Conservation (phyloP, 345 rosid species). For the Euphorbia lathyris region DNA sequence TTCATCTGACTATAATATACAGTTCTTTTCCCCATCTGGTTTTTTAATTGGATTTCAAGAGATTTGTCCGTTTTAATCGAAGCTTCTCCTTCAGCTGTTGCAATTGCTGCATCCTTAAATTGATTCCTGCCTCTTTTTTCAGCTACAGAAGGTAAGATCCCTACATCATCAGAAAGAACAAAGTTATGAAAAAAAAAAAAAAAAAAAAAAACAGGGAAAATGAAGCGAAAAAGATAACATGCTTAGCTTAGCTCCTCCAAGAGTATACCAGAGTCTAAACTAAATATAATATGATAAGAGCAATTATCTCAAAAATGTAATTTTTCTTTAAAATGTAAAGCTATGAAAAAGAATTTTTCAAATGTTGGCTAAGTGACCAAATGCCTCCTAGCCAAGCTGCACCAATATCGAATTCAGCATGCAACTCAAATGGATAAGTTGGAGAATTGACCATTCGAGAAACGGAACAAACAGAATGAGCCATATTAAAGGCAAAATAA, state of each 20-base stretch:
- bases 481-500: too few species aligned
- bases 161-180: constrained; percentile 28
- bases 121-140: constrained; percentile 36
- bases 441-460: too few species aligned
- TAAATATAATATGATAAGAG: background rate
- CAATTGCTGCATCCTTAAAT: constrained; percentile 24
- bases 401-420: too few species aligned
- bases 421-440: too few species aligned
- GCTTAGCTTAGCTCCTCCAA: background rate
- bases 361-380: too few species aligned
- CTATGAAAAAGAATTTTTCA: background rate
- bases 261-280: background rate
- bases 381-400: too few species aligned
- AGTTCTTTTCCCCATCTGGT: constrained; percentile 27
- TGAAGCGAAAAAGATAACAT: background rate
- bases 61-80: constrained; percentile 35
- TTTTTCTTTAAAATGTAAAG: background rate
- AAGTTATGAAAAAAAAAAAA: background rate
- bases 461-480: too few species aligned
- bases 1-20: constrained; percentile 22
- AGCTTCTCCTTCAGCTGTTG: constrained; percentile 21
- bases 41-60: constrained; percentile 51
- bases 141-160: constrained; percentile 38
- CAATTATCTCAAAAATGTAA: background rate
- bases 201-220: too few species aligned